These are phyloP conservation scores for Meyerozyma smithsonii DNA, from an alignment of 1,139 yeast genomes.

Conservation along the genomic window DNA sequence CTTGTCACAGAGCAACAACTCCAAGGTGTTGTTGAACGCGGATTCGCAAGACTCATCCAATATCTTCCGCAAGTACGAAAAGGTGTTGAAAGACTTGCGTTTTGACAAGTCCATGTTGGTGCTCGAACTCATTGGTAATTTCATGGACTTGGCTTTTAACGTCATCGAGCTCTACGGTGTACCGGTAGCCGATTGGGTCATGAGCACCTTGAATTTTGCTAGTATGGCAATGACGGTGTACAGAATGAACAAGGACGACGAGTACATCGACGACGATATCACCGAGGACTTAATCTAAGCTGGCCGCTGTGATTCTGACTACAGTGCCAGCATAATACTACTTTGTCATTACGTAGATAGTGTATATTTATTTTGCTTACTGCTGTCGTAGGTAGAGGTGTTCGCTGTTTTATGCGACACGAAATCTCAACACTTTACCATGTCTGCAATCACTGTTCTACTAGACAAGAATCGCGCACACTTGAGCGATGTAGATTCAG, in stretches of 20 bases:
- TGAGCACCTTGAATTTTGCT: conserved; percentile 38
- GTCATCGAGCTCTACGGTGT: conserved; percentile 36
- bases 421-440: not conserved
- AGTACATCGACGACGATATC: conserved; percentile 44
- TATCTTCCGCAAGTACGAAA: conserved; percentile 34
- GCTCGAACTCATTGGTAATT: conserved; percentile 41
- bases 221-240: conserved; percentile 48
- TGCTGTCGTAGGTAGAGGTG: too few relatives aligned
- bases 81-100: conserved; percentile 38
- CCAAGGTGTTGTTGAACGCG: conserved; percentile 15
- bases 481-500: not conserved
- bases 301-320: conserved; percentile 4
- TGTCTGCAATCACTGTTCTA: not conserved
- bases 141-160: conserved; percentile 39
- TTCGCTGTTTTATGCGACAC: not conserved
- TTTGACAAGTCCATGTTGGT: conserved; percentile 43
- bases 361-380: not conserved
- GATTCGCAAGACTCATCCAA: conserved; percentile 2
- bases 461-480: not conserved
- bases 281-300: conserved; percentile 37
- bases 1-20: conserved; percentile 21
- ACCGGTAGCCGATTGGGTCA: conserved; percentile 40
- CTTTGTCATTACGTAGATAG: too few relatives aligned
- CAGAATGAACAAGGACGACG: conserved; percentile 51
- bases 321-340: too few relatives aligned